phyloP scores from a whole-genome alignment of 768 basidiomycete species.

The Sporobolomyces pararoseus region DNA sequence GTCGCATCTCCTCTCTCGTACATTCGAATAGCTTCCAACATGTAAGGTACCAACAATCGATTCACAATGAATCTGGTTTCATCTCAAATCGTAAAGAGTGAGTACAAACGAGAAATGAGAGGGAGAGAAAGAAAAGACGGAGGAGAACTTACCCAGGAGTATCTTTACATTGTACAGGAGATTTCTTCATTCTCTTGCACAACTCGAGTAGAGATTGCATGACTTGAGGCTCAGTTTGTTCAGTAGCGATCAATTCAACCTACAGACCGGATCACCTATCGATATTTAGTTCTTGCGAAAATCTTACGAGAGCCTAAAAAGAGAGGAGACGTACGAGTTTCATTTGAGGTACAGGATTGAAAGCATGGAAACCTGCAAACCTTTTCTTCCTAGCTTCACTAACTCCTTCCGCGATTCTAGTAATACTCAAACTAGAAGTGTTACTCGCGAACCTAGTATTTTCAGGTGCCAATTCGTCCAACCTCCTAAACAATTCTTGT shows the following conservation, averaged over 20 bases:
- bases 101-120: background rate
- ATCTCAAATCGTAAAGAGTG: background rate
- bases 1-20: slow-evolving; percentile 53
- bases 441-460: slow-evolving; percentile 53
- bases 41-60: slow-evolving; percentile 52
- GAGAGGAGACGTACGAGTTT: slow-evolving; percentile 42
- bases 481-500: slow-evolving; percentile 50
- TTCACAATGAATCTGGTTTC: slow-evolving; percentile 52
- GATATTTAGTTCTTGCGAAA: too few relatives aligned
- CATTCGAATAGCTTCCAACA: slow-evolving; percentile 54
- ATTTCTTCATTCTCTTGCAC: slow-evolving; percentile 50
- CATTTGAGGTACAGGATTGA: slow-evolving; percentile 52
- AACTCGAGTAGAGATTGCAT: slow-evolving; percentile 49
- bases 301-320: background rate
- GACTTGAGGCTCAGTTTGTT: slow-evolving; percentile 49
- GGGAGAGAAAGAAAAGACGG: background rate
- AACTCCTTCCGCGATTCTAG: slow-evolving; percentile 50
- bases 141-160: slow-evolving; percentile 49
- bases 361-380: slow-evolving; percentile 52
- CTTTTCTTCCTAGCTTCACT: slow-evolving; percentile 46
- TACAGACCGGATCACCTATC: too few relatives aligned
- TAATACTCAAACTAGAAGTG: slow-evolving; percentile 51
- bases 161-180: slow-evolving; percentile 52
- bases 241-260: slow-evolving; percentile 52
- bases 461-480: slow-evolving; percentile 49